These are phyloP conservation scores for Phlebopus sp. DNA, from an alignment of 1,284 basidiomycete genomes.

Conservation along the genomic window DNA sequence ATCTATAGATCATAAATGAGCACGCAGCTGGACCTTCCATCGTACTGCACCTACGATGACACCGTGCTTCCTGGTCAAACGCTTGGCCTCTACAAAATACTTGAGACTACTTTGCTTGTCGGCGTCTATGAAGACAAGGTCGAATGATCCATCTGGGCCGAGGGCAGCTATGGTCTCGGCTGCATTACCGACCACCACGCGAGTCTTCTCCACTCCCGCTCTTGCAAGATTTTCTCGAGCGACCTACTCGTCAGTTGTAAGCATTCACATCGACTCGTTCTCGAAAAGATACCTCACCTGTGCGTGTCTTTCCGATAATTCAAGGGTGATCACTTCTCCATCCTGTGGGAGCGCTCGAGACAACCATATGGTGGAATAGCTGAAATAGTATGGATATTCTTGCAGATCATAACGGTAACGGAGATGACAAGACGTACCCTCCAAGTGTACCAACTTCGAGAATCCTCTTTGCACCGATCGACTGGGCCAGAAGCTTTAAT, in stretches of 20 bases:
- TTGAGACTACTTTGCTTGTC: constrained; percentile 50
- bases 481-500: constrained; percentile 36
- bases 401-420: not conserved
- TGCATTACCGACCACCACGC: constrained; percentile 51
- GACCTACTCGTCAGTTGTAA: constrained; percentile 36
- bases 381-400: not conserved
- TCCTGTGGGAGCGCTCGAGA: constrained; percentile 39
- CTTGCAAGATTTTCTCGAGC: constrained; percentile 49
- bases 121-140: constrained; percentile 62
- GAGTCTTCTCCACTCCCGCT: constrained; percentile 48
- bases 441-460: constrained; percentile 46
- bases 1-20: constrained; percentile 34
- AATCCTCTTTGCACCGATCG: constrained; percentile 38
- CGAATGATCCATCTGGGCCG: constrained; percentile 45
- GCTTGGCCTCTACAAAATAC: constrained; percentile 56
- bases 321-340: constrained; percentile 41
- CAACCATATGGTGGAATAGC: constrained; percentile 45
- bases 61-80: constrained; percentile 50
- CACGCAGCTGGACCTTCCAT: not conserved
- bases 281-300: constrained; percentile 32
- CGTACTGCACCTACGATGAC: constrained; percentile 44
- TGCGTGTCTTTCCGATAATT: constrained; percentile 48
- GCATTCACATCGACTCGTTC: not conserved
- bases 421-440: constrained; percentile 29
- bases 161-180: constrained; percentile 46